phyloP scores from a whole-genome alignment of 2,329 filamentous ascomycete genomes.

The Trichoderma oligosporum region DNA sequence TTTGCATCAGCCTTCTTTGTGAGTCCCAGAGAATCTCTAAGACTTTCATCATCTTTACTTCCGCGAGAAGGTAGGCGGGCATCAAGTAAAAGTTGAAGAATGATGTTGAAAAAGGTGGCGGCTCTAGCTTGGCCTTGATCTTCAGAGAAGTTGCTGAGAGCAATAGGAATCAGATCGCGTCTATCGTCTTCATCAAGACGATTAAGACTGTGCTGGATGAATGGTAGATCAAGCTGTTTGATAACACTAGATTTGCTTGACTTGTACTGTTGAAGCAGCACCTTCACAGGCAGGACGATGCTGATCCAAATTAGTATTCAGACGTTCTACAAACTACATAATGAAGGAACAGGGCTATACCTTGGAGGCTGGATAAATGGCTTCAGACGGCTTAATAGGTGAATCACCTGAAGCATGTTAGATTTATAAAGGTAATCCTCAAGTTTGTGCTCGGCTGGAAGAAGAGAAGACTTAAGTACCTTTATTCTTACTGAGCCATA shows the following conservation, averaged over 20 bases:
- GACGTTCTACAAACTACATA: not conserved
- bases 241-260: slow-evolving; percentile 67
- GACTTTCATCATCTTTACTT: slow-evolving; percentile 68
- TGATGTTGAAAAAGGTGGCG: slow-evolving; percentile 73
- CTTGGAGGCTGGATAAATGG: slow-evolving; percentile 51
- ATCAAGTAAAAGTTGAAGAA: slow-evolving; percentile 70
- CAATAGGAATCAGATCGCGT: slow-evolving; percentile 64
- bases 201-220: slow-evolving; percentile 75
- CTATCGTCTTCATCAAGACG: slow-evolving; percentile 56
- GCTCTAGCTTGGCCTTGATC: slow-evolving; percentile 32
- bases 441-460: not conserved
- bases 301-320: slow-evolving; percentile 31
- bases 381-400: slow-evolving; percentile 50
- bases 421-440: not conserved
- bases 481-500: slow-evolving; percentile 77
- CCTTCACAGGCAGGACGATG: slow-evolving; percentile 78
- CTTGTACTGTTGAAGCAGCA: slow-evolving; percentile 86
- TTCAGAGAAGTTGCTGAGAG: slow-evolving; percentile 32
- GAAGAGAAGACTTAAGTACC: slow-evolving; percentile 40
- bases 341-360: slow-evolving; percentile 32
- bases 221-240: slow-evolving; percentile 82
- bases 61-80: slow-evolving; percentile 71
- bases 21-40: slow-evolving; percentile 65
- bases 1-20: slow-evolving; percentile 63
- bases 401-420: slow-evolving; percentile 41